A percentile compares a stretch with the other conserved stretches of the same genome.
Evolutionary conservation across 257 asterid species (phyloP).

Genomic region (Striga asiatica): DNA sequence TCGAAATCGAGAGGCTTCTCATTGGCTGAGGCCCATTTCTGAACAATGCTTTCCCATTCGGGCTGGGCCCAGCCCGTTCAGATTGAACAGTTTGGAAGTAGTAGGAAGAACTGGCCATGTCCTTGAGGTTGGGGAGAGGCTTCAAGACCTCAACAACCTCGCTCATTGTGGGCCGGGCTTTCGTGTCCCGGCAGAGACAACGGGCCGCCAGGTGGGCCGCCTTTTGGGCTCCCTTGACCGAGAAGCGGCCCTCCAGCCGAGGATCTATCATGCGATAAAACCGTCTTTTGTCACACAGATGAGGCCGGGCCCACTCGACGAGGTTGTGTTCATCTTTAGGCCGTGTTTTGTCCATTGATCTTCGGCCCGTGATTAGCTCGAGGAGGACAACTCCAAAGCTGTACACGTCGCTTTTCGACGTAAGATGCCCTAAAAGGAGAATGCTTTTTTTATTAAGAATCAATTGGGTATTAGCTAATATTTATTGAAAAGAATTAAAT

Average conservation of each 20-base stretch:
- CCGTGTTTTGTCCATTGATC: constrained; percentile 94
- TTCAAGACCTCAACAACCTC: constrained; percentile 76
- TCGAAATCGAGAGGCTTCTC: constrained; percentile 65
- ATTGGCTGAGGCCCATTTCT: constrained; percentile 62
- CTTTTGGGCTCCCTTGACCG: constrained; percentile 85
- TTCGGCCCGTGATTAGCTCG: constrained; percentile 83
- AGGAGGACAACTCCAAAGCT: constrained; percentile 94
- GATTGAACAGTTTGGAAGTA: constrained; percentile 69
- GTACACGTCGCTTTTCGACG: constrained; percentile 88
- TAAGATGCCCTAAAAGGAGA: constrained; percentile 61
- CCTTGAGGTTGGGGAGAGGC: constrained; percentile 84
- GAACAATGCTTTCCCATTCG: constrained; percentile 33
- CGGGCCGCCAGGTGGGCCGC: constrained; percentile 90
- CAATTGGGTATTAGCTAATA: too few relatives aligned
- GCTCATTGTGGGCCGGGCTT: constrained; percentile 79
- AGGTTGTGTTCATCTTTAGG: constrained; percentile 93
- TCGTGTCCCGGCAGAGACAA: constrained; percentile 80
- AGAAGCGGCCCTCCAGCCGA: constrained; percentile 85
- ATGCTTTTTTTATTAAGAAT: too few relatives aligned
- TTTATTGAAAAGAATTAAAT: too few relatives aligned
- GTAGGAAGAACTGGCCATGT: constrained; percentile 91
- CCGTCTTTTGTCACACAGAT: constrained; percentile 63
- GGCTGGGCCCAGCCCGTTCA: constrained; percentile 54
- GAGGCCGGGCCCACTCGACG: constrained; percentile 94
- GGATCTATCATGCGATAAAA: constrained; percentile 85